A percentile compares a stretch with the other conserved stretches of the same genome.
Evolutionary conservation across 208 protist species (phyloP).

Genomic region (Vickermania spadyakhi): DNA sequence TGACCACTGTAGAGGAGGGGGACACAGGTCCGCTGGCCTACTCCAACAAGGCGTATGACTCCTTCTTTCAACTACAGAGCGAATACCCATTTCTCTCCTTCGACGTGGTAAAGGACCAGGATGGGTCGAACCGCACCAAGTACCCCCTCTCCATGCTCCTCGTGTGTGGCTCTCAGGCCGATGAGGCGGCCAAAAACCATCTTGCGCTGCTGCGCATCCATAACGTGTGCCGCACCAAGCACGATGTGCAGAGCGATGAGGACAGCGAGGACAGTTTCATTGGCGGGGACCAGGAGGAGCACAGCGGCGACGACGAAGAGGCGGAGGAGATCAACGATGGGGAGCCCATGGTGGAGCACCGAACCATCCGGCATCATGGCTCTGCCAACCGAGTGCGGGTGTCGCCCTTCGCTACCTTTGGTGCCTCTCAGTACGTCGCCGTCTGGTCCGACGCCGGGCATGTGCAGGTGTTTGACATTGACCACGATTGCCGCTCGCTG

Average conservation of each 20-base stretch:
- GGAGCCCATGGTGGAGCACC: slow-evolving; percentile 81
- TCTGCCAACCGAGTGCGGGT: slow-evolving; percentile 89
- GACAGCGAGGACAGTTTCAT: slow-evolving; percentile 86
- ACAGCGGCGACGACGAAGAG: slow-evolving; percentile 61
- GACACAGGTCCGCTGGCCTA: slow-evolving; percentile 46
- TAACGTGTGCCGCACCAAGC: slow-evolving; percentile 91
- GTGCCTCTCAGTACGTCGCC: slow-evolving; percentile 71
- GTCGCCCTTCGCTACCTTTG: slow-evolving; percentile 65
- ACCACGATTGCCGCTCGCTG: slow-evolving; percentile 57
- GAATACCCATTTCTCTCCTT: slow-evolving; percentile 88
- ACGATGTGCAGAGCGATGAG: slow-evolving; percentile 86
- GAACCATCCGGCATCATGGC: slow-evolving; percentile 74
- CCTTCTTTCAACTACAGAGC: slow-evolving; percentile 83
- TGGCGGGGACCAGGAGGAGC: slow-evolving; percentile 36
- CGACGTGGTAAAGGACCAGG: slow-evolving; percentile 57
- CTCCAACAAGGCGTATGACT: slow-evolving; percentile 85
- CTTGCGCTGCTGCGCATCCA: slow-evolving; percentile 89
- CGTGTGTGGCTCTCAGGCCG: slow-evolving; percentile 95
- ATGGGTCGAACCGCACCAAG: slow-evolving; percentile 42
- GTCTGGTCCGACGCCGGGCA: slow-evolving; percentile 93
- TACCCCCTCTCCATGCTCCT: slow-evolving; percentile 91
- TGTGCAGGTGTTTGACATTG: slow-evolving; percentile 92
- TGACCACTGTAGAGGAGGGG: slow-evolving; percentile 3
- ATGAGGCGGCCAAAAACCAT: slow-evolving; percentile 86
- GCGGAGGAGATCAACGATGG: slow-evolving; percentile 78